Conservation (phyloP, 179 eudicot genomes). For the Silene coronaria region DNA sequence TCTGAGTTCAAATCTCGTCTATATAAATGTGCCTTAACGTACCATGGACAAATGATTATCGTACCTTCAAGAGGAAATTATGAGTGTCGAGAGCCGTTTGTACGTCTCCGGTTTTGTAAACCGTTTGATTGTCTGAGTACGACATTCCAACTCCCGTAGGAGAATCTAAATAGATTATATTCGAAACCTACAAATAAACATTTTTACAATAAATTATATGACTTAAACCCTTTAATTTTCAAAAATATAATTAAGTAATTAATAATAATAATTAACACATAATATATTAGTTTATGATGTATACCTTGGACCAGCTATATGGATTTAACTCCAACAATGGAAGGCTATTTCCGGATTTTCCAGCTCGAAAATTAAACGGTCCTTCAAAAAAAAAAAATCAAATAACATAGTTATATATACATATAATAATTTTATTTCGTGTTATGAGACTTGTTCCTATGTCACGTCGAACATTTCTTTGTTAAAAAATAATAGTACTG, state of each 20-base stretch:
- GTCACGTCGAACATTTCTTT: too few species aligned
- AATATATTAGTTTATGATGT: background rate
- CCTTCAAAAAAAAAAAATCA: slow-evolving; percentile 39
- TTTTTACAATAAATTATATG: background rate
- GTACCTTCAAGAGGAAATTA: slow-evolving; percentile 76
- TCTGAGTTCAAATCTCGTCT: too few species aligned
- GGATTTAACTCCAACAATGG: slow-evolving; percentile 84
- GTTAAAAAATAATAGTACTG: too few species aligned
- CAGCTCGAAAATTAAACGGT: slow-evolving; percentile 77
- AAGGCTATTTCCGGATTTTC: slow-evolving; percentile 42
- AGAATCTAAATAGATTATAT: slow-evolving; percentile 80
- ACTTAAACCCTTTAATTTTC: too few species aligned
- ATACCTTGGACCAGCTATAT: slow-evolving; percentile 90
- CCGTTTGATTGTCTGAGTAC: slow-evolving; percentile 55
- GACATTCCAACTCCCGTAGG: slow-evolving; percentile 92
- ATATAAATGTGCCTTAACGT: too few species aligned
- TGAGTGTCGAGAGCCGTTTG: slow-evolving; percentile 82
- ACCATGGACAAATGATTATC: too few species aligned
- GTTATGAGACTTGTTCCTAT: background rate
- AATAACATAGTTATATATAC: too few species aligned
- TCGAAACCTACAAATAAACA: slow-evolving; percentile 61
- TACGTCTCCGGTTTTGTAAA: slow-evolving; percentile 61
- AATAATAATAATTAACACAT: background rate
- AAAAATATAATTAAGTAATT: too few species aligned
- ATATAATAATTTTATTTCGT: background rate